A percentile compares a stretch with the other conserved stretches of the same genome.
Evolutionary conservation across 306 rosid genomes (phyloP).

Genomic region (Luffa aegyptiaca): DNA sequence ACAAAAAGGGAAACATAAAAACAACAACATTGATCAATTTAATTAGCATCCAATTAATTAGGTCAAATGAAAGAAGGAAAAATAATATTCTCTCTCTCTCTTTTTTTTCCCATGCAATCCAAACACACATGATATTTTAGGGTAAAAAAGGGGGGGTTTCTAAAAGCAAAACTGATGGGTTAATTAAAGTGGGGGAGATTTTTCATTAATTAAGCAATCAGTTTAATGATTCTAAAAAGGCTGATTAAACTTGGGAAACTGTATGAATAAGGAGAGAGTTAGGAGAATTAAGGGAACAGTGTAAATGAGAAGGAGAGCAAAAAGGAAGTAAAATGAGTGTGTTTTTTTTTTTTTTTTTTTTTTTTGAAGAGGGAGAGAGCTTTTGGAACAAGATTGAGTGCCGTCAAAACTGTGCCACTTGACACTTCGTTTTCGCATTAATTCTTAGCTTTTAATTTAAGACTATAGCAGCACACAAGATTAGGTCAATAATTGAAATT

Average conservation of each 20-base stretch:
- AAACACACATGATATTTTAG: neutral
- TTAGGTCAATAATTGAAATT: neutral
- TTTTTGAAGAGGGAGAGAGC: neutral
- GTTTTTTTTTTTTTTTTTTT: too few species aligned
- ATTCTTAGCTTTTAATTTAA: constrained; percentile 68
- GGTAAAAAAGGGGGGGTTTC: neutral
- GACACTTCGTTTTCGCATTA: neutral
- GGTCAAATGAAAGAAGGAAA: neutral
- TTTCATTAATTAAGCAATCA: constrained; percentile 9
- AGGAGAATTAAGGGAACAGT: neutral
- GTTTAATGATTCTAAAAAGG: neutral
- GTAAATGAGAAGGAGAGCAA: neutral
- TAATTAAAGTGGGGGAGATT: neutral
- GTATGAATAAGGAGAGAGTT: neutral
- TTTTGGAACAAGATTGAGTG: neutral
- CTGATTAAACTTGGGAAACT: neutral
- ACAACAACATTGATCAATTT: neutral
- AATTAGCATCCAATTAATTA: neutral
- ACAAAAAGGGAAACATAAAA: constrained; percentile 10
- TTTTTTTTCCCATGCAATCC: neutral
- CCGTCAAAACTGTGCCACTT: neutral
- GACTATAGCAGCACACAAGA: constrained; percentile 24
- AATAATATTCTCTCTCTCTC: neutral
- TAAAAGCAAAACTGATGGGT: neutral
- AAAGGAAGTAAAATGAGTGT: neutral